A percentile compares a stretch with the other conserved stretches of the same genome.
Conservation (phyloP, 768 basidiomycete genomes). For the Pulveroboletus frians region DNA sequence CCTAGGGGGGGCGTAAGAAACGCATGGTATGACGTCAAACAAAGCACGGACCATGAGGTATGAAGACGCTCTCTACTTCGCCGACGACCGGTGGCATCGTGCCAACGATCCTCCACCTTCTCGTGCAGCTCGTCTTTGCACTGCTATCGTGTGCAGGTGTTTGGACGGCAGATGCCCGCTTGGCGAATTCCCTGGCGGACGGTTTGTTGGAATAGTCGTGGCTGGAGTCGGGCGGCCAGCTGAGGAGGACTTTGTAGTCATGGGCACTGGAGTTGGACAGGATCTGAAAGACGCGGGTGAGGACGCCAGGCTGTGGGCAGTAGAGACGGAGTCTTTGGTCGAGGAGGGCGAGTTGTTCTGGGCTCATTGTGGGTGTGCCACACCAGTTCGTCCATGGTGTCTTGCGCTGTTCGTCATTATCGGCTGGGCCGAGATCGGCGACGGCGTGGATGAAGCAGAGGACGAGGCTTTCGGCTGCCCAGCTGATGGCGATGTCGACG, state of each 20-base stretch:
- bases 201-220: constrained; percentile 37
- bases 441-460: constrained; percentile 86
- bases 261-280: constrained; percentile 48
- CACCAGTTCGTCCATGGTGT: constrained; percentile 87
- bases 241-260: constrained; percentile 55
- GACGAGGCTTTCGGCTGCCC: constrained; percentile 81
- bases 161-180: constrained; percentile 64
- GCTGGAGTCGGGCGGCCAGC: constrained; percentile 67
- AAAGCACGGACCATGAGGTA: constrained; percentile 70
- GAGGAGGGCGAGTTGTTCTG: constrained; percentile 54
- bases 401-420: constrained; percentile 73
- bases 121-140: constrained; percentile 83
- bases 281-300: constrained; percentile 74
- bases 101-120: constrained; percentile 73
- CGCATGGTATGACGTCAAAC: constrained; percentile 35
- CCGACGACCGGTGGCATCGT: constrained; percentile 53
- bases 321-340: constrained; percentile 53
- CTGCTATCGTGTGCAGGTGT: constrained; percentile 48
- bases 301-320: constrained; percentile 46
- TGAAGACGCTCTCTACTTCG: constrained; percentile 82
- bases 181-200: constrained; percentile 44
- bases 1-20: constrained; percentile 25
- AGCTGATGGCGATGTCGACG: constrained; percentile 86
- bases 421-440: constrained; percentile 59
- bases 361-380: constrained; percentile 62